A percentile compares a stretch with the other conserved stretches of the same genome.
Evolutionary conservation across 2,329 filamentous ascomycete genomes (phyloP).

Genomic region (Cercospora brassicicola): DNA sequence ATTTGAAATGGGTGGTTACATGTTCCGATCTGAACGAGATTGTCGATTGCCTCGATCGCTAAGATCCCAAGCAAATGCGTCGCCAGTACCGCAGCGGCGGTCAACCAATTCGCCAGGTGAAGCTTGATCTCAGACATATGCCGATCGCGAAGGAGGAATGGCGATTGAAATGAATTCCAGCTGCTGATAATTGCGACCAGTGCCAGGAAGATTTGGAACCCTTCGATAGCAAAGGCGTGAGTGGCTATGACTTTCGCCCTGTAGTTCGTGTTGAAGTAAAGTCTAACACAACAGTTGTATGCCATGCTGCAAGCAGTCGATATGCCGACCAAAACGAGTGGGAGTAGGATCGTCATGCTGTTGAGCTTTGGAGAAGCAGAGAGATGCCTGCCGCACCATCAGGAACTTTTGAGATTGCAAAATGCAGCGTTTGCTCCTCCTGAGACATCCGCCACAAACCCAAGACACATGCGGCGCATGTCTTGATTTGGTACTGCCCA

Average conservation of each 20-base stretch:
- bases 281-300: slow-evolving; percentile 7
- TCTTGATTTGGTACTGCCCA: not conserved
- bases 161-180: not conserved
- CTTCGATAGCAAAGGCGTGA: slow-evolving; percentile 22
- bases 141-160: not conserved
- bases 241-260: not conserved
- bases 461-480: not conserved
- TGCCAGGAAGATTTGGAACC: slow-evolving; percentile 10
- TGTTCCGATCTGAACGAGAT: slow-evolving; percentile 14
- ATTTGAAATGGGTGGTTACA: slow-evolving; percentile 20
- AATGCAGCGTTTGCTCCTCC: not conserved
- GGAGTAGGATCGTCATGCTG: not conserved
- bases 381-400: not conserved
- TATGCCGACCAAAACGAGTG: not conserved
- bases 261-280: not conserved
- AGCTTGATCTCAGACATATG: not conserved
- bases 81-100: not conserved
- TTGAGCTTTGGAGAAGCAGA: no score
- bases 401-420: not conserved
- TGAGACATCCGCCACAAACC: not conserved
- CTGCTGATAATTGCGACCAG: slow-evolving; percentile 1
- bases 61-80: slow-evolving; percentile 7
- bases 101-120: slow-evolving; percentile 2
- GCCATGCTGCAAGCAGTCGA: slow-evolving; percentile 11
- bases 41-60: slow-evolving; percentile 21